Base-by-base conservation (phyloP, 2,329 filamentous ascomycete genomes). In the Sporothrix mexicana region DNA sequence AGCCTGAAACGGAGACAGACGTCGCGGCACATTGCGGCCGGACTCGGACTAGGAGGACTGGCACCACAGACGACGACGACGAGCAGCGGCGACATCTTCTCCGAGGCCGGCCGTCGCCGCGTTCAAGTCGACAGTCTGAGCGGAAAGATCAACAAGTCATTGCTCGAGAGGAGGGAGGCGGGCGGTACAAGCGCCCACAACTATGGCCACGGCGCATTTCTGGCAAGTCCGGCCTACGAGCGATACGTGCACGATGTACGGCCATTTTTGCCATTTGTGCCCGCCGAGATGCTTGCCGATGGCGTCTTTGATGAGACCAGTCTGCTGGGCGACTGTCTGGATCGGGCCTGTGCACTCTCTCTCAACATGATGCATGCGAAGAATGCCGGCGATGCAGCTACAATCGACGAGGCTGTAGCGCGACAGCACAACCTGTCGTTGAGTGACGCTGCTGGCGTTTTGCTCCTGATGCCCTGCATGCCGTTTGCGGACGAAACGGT, bases 71-170 rank as follows among this genome's bases (percentile, higher is more conserved):
- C 23, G n/a, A 45, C 10, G 4, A 12, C 20, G 15, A 2, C 9
- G 15, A 25, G 4, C 9, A 12, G 9, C 51, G 51, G 8, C 51
- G 41, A 49, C 43, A 20, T 57, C 10, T 61, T 47, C 5, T 43
- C 51, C 4, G 30, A 64, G 2, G 69, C 49, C 9, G 69, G 45
- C 20, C 55, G 47, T 25, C 47, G 69, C 13, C 57, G 30, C 8
- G 69, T 71, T 25, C 45, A 53, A 10, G 47, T 64, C 17, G 69
- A 71, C 25, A 51, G 57, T 45, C 30, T 64, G 20, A 64, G 57
- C n/a, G 69, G 69, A 45, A 71, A 64, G 69, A 71, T 71, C 57
- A 51, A 55, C 69, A 71, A 71, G 45, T 20, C 69, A 0, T 47
- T 71, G 45, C 57, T 64, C 4, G 43, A 51, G 17, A 25, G 69